A percentile compares a stretch with the other conserved stretches of the same genome.
These are phyloP conservation scores for Ceratorhiza oryzae-sativae DNA, from an alignment of 1,284 basidiomycete genomes.

Conservation along the genomic window DNA sequence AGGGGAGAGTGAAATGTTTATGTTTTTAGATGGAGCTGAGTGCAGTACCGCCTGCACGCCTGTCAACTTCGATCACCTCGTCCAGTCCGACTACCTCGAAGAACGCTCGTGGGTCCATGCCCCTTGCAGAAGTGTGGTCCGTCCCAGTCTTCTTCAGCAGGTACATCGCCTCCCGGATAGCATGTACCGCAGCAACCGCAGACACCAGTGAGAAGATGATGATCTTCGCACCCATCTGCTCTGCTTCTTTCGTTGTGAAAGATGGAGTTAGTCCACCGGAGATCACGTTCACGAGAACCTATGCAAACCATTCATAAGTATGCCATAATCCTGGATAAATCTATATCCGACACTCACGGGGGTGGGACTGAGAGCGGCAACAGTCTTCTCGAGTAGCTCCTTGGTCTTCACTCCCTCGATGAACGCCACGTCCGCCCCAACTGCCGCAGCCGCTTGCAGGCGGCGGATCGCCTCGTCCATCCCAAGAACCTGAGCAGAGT, in stretches of 20 bases:
- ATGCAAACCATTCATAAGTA: background rate
- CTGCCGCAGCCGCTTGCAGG: constrained; percentile 73
- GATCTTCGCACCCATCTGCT: constrained; percentile 73
- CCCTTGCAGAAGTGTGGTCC: constrained; percentile 70
- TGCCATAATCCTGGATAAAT: background rate
- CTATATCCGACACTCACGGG: constrained; percentile 53
- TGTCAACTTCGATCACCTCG: constrained; percentile 65
- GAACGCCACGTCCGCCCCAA: constrained; percentile 84
- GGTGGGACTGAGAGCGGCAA: constrained; percentile 70
- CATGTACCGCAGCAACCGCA: constrained; percentile 74
- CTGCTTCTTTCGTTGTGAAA: constrained; percentile 71
- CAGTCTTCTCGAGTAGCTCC: constrained; percentile 68
- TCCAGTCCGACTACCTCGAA: constrained; percentile 76
- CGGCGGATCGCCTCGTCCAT: constrained; percentile 80
- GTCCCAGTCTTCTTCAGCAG: constrained; percentile 78
- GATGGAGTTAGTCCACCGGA: constrained; percentile 77
- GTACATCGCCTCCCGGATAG: constrained; percentile 72
- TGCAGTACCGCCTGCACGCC: constrained; percentile 65
- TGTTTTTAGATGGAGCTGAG: constrained; percentile 59
- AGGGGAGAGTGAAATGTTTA: background rate
- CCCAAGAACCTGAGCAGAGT: constrained; percentile 79
- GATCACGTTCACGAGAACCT: constrained; percentile 74
- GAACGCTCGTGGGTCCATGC: constrained; percentile 80
- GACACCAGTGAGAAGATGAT: constrained; percentile 77
- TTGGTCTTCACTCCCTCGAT: constrained; percentile 80